These are phyloP conservation scores for Umbelopsis isabellina DNA, from an alignment of 192 early-diverging fungal genomes.

Conservation along the genomic window DNA sequence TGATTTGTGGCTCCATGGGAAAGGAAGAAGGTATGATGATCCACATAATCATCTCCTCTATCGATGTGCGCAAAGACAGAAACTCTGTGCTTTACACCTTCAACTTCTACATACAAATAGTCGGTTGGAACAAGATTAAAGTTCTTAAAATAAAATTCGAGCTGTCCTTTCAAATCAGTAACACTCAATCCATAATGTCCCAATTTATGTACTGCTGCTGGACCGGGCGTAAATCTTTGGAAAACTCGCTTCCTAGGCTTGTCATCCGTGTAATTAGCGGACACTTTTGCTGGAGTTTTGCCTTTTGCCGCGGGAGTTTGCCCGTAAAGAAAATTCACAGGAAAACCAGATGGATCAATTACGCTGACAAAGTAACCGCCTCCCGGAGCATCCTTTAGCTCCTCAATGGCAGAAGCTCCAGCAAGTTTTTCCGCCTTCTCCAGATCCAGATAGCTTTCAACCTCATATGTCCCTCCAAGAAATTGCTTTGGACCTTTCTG, in stretches of 20 bases:
- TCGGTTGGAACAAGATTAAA: constrained; percentile 17
- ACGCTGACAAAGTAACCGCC: constrained; percentile 15
- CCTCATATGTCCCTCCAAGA: constrained; percentile 18
- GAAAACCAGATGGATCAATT: constrained; percentile 2
- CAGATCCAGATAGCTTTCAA: not conserved
- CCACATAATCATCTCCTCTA: constrained; percentile 19
- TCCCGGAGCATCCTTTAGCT: constrained; percentile 14
- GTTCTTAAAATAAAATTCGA: constrained; percentile 2
- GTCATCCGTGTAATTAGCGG: not conserved
- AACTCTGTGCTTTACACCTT: not conserved
- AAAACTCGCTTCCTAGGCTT: constrained; percentile 22
- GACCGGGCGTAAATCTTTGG: constrained; percentile 11
- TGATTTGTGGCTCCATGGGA: not conserved
- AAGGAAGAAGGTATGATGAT: constrained; percentile 20
- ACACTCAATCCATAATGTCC: constrained; percentile 16
- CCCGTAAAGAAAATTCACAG: constrained; percentile 16
- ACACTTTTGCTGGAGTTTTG: not conserved
- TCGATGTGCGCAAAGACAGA: constrained; percentile 16
- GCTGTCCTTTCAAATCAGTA: constrained; percentile 10
- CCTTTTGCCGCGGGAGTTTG: not conserved
- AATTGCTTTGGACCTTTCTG: not conserved
- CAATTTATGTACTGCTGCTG: constrained; percentile 18
- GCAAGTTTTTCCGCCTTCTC: not conserved
- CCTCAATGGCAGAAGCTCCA: constrained; percentile 4
- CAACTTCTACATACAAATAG: constrained; percentile 12